phyloP scores from a whole-genome alignment of 2,329 filamentous ascomycete genomes.

The Cercospora zeina region DNA sequence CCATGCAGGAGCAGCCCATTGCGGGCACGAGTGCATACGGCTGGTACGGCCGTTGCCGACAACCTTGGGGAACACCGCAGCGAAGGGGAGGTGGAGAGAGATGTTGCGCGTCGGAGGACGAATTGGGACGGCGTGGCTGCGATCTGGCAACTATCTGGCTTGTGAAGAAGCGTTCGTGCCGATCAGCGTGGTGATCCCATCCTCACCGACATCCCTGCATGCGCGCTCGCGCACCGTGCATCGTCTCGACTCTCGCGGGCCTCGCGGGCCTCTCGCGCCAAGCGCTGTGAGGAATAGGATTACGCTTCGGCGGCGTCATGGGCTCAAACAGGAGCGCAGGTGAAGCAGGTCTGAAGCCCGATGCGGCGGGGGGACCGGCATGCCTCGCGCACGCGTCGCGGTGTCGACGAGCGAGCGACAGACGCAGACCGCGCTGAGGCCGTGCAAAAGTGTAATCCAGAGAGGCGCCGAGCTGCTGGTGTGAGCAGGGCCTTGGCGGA shows the following conservation, averaged over 20 bases:
- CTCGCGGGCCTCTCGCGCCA: not conserved
- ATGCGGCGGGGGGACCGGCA: not conserved
- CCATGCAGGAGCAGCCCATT: not conserved
- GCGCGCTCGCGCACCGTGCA: constrained; percentile 5
- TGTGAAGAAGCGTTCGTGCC: constrained; percentile 11
- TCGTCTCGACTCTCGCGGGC: too few species aligned
- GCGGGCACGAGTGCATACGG: not conserved
- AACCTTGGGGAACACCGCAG: not conserved
- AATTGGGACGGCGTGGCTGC: constrained; percentile 1
- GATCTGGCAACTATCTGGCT: constrained; percentile 2
- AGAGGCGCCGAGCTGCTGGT: constrained; percentile 4
- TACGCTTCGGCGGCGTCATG: constrained; percentile 8
- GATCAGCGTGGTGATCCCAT: constrained; percentile 4
- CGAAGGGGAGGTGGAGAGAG: not conserved
- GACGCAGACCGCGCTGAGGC: not conserved
- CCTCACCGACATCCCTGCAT: constrained; percentile 8
- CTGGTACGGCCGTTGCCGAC: constrained; percentile 1
- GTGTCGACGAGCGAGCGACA: not conserved
- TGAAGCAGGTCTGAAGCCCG: constrained; percentile 8
- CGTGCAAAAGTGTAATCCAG: constrained; percentile 4
- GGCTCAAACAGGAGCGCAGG: not conserved
- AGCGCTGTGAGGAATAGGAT: not conserved
- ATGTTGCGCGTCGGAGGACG: not conserved
- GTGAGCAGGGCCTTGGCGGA: constrained; percentile 3
- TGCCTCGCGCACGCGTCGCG: not conserved